Percentiles rank a stretch among this genome's conserved stretches.
Evolutionary conservation across 1,284 basidiomycete species (phyloP).

Genomic region (Apiotrichum laibachii): DNA sequence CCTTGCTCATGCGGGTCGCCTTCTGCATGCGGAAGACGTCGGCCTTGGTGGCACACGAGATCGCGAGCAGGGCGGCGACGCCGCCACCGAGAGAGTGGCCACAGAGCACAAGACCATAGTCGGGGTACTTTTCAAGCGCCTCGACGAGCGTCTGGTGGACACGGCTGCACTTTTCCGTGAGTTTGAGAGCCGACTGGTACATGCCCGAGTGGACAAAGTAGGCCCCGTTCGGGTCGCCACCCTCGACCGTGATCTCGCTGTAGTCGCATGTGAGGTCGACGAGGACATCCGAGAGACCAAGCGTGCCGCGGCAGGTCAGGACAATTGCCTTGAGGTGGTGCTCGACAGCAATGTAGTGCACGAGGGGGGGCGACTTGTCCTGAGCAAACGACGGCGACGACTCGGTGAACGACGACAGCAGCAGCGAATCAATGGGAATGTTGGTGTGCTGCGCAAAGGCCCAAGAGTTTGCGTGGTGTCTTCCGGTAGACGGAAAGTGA

Average conservation of each 20-base stretch:
- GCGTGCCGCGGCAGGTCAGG: slow-evolving; percentile 55
- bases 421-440: slow-evolving; percentile 53
- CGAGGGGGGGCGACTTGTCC: slow-evolving; percentile 52
- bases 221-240: slow-evolving; percentile 44
- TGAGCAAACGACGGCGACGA: slow-evolving; percentile 31
- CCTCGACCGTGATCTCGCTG: slow-evolving; percentile 49
- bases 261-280: slow-evolving; percentile 57
- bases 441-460: slow-evolving; percentile 54
- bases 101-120: slow-evolving; percentile 55
- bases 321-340: slow-evolving; percentile 53
- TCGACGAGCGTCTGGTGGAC: slow-evolving; percentile 53
- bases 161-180: slow-evolving; percentile 49
- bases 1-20: slow-evolving; percentile 12
- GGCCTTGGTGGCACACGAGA: slow-evolving; percentile 43
- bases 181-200: slow-evolving; percentile 52
- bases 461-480: slow-evolving; percentile 54
- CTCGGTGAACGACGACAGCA: slow-evolving; percentile 55
- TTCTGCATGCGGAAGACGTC: slow-evolving; percentile 40
- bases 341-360: slow-evolving; percentile 55
- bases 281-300: slow-evolving; percentile 56
- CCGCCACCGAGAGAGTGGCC: slow-evolving; percentile 57
- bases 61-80: slow-evolving; percentile 51
- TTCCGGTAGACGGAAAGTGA: slow-evolving; percentile 53
- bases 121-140: slow-evolving; percentile 50
- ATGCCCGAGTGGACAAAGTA: slow-evolving; percentile 57